These are phyloP conservation scores for Fusarium proliferatum DNA, from an alignment of 2,329 filamentous ascomycete species.

Conservation along the genomic window DNA sequence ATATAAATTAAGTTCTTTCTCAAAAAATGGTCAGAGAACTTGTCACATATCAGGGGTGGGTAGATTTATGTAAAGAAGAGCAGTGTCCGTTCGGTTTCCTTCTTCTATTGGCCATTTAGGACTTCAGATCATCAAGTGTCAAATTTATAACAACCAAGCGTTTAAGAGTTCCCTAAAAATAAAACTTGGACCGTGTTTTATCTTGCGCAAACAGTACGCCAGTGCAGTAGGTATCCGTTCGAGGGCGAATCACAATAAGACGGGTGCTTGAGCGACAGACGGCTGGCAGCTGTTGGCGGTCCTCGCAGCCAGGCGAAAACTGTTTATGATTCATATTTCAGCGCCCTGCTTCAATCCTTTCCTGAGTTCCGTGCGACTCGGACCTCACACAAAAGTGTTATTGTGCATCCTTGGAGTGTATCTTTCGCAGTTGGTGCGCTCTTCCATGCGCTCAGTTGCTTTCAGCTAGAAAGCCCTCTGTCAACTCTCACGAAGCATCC, in stretches of 20 bases:
- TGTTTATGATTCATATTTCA: slow-evolving; percentile 29
- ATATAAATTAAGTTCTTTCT: neutral
- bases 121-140: neutral
- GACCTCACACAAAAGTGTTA: slow-evolving; percentile 19
- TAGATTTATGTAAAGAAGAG: too few species aligned
- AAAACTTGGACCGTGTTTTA: neutral
- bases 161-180: neutral
- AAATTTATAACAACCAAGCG: neutral
- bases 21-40: neutral
- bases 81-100: neutral
- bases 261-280: slow-evolving; percentile 18
- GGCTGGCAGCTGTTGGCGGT: slow-evolving; percentile 40
- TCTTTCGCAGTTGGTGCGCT: slow-evolving; percentile 22
- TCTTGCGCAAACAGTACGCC: slow-evolving; percentile 1
- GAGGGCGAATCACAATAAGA: slow-evolving; percentile 27
- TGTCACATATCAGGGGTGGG: neutral
- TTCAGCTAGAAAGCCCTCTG: slow-evolving; percentile 7
- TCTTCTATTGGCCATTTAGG: neutral
- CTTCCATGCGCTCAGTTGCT: slow-evolving; percentile 28
- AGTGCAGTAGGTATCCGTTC: slow-evolving; percentile 26
- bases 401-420: slow-evolving; percentile 28
- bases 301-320: neutral
- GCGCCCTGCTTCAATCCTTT: neutral
- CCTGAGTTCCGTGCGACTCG: slow-evolving; percentile 33
- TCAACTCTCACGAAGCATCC: slow-evolving; percentile 2